Evolutionary conservation across 805 yeast genomes (phyloP), one percentile per base, ranked within the genome.

Genomic region (Starmerella apis): DNA sequence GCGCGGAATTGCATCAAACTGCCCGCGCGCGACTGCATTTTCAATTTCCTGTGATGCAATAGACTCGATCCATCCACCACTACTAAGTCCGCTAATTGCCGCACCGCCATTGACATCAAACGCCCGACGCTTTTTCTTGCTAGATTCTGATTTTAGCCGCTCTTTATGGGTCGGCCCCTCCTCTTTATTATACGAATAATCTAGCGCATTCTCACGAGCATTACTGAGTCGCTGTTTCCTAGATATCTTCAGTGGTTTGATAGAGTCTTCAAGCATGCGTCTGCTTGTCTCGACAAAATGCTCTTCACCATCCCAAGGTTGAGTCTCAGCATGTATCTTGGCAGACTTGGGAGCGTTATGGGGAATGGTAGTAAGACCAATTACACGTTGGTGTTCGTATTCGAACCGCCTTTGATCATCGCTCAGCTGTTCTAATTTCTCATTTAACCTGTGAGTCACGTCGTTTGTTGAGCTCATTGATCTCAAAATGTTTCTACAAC

Each of bases 41-140:
- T 80, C 86, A 24, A 87, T 85, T 44, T 78, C 70, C 32, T 80
- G 78, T 58, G 83, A 86, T 0, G 95, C 95, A 46, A 86, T 58
- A 0, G 86, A 75, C 41, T 73, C 75, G 24, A 83, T 76, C 51
- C 49, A 52, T 2, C 59, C 59, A 16, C 58, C 61, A 16, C 58
- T 53, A 35, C 59, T 51, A 19, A 55, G 22, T 6, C 60, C 60
- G 27, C 56, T 48, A 1, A 44, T 16, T 8, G 46, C 30, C 30
- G 30, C 30, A 27, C 30, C 44, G 13, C 42, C 20, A 2, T 16
- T 19, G 24, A 24, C 28, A 3, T 46, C 43, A 7, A n/a, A n/a
- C 18, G 31, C 11, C 4, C 47, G 43, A 3, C 43, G 38, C 43
- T 33, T 49, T 46, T 25, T 46, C 16, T 31, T 47, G 42, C 49